phyloP scores from a whole-genome alignment of 139 green algal genomes.

The Coelastrella sp. region DNA sequence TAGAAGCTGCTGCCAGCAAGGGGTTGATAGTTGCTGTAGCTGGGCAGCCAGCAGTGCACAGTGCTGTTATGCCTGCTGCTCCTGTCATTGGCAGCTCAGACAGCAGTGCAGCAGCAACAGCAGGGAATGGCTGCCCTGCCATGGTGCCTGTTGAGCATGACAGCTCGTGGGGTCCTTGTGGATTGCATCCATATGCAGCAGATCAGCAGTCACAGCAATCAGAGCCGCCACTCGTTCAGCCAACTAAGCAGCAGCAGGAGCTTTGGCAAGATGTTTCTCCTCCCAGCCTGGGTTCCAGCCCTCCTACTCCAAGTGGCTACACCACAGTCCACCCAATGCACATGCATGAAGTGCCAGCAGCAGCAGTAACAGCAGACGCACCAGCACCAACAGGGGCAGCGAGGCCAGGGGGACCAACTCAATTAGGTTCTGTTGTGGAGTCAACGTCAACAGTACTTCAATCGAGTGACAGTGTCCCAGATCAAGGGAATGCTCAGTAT shows the following conservation, averaged over 20 bases:
- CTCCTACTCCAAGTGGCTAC: not conserved
- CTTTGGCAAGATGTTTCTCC: conserved; percentile 27
- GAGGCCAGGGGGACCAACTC: no score
- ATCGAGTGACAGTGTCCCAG: not conserved
- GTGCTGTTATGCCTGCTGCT: not conserved
- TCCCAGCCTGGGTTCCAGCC: conserved; percentile 19
- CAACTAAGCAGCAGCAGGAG: not conserved
- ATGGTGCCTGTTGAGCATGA: not conserved
- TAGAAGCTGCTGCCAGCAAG: not conserved
- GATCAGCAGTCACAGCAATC: not conserved
- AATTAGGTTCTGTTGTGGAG: no score
- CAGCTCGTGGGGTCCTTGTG: not conserved
- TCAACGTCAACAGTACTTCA: no score
- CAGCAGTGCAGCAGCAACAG: not conserved
- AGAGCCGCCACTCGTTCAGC: not conserved
- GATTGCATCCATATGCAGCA: not conserved
- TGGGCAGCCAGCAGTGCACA: no score
- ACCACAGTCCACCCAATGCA: conserved; percentile 8
- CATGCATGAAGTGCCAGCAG: not conserved
- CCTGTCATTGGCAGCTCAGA: not conserved
- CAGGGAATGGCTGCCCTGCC: not conserved
- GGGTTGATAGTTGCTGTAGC: no score
- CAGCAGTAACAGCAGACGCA: conserved; percentile 19
- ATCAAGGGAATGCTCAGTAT: not conserved
- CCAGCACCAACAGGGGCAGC: not conserved